phyloP scores from a whole-genome alignment of 805 yeast genomes.

The Starmera pachycereana region DNA sequence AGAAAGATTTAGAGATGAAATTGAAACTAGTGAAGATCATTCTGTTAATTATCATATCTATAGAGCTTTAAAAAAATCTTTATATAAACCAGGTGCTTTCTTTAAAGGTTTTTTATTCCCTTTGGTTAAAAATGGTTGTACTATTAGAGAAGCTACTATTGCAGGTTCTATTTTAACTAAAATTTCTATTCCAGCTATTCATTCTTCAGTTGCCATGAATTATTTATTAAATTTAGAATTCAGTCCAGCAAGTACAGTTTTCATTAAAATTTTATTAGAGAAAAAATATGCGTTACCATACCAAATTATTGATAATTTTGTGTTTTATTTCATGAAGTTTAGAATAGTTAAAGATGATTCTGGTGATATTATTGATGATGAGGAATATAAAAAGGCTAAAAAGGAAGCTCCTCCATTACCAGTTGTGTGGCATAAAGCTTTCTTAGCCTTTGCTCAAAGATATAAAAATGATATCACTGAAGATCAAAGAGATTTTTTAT shows the following conservation, averaged over 20 bases:
- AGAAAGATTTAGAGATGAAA: constrained; percentile 61
- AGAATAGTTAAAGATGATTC: constrained; percentile 42
- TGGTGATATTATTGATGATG: constrained; percentile 25
- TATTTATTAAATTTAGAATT: constrained; percentile 76
- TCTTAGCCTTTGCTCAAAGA: constrained; percentile 88
- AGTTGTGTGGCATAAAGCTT: constrained; percentile 95
- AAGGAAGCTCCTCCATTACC: constrained; percentile 52
- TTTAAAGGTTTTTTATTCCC: constrained; percentile 95
- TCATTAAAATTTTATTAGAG: constrained; percentile 81
- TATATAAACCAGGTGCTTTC: constrained; percentile 96
- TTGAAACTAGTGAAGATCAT: constrained; percentile 67
- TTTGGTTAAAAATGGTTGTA: constrained; percentile 76
- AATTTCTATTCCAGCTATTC: constrained; percentile 88
- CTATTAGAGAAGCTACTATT: constrained; percentile 89
- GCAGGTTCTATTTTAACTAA: constrained; percentile 86
- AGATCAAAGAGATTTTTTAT: constrained; percentile 89
- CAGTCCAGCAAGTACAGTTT: constrained; percentile 81
- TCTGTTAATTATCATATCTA: constrained; percentile 86
- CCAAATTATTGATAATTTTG: constrained; percentile 90
- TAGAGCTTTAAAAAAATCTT: constrained; percentile 81
- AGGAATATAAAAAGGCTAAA: constrained; percentile 27
- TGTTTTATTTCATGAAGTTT: constrained; percentile 88
- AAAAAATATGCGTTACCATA: constrained; percentile 95
- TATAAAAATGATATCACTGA: constrained; percentile 98
- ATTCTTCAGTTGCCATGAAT: constrained; percentile 91